Evolutionary conservation across 257 asterid genomes (phyloP), one percentile per base, ranked within the genome.

Genomic region (Eustoma russellianum): DNA sequence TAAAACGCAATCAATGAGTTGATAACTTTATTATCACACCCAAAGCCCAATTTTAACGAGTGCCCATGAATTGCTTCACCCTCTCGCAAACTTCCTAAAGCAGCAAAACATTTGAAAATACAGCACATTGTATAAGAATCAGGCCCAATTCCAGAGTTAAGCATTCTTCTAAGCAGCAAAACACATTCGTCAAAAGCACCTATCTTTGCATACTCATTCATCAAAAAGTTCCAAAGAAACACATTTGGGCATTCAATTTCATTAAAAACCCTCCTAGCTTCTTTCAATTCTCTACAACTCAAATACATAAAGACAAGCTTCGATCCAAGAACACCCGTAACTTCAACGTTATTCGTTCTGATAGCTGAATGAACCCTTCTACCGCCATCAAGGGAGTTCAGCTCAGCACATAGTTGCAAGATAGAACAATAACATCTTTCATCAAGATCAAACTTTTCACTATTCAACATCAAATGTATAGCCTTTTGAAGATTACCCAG

Each of bases 201-300:
- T 6, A 53, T 53, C 41, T 53, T 54, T 16, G 67, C 63, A 17
- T 69, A 64, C 35, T 57, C 70, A 49, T 69, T 64, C 53, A 69
- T 69, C 65, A 64, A 59, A 10, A 69, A 48, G 58, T 64, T 69
- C 75, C 70, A 59, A 47, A 59, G 52, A 50, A 69, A 69, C 9
- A 69, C 70, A 7, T 64, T 69, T 13, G 44, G 52, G 44, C 17
- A 41, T 16, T 48, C 57, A 59, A 28, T 55, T 34, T 17, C 30
- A 50, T 59, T 67, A 35, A 69, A 69, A 13, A 64, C 34, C 63
- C 47, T 59, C 38, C 70, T 69, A 24, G 66, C 75, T 59, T 63
- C 55, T 28, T 17, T 40, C 58, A 69, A 59, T 17, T 63, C 64
- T 49, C 75, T 63, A 49, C 70, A 63, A n/a, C 33, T 58, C n/a